Base-by-base conservation (phyloP, 2,329 filamentous ascomycete species). In the Colletotrichum shisoi region DNA sequence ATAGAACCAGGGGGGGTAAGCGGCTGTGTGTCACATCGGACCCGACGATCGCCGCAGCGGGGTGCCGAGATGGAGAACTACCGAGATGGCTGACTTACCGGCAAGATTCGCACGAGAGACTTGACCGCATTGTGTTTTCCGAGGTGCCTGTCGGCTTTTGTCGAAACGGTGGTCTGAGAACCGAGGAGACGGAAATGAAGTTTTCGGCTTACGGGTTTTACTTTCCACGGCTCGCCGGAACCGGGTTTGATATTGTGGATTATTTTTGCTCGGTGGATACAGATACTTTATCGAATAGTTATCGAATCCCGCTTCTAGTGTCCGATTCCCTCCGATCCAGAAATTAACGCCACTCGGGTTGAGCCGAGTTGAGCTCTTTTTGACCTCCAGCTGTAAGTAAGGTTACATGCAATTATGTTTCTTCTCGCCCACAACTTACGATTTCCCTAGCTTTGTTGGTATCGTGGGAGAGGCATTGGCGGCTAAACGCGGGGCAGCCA, bases 51-150 rank as follows among this genome's bases (percentile, higher is more conserved):
- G 42, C 42, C 6, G 4, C 24, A 6, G 39, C 19, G 2, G 17
- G 17, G 24, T 24, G 24, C 57, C 42, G 48, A 39, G 37, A n/a
- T 17, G 11, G 13, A 57, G 24, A 27, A 27, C 24, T 27, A 27
- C 24, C 1, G 24, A 27, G 24, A 27, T 27, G 24, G 45, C 17
- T 8, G 31, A 70, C 73, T 69, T 68, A 76, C 76, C 76, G 71
- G 59, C 76, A 78, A 40, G 70, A 69, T 40, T 77, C 76, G 68
- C 76, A 78, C 2, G 76, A 78, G 21, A 78, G 44, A 64, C 76
- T 78, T 24, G 76, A 76, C 0, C 76, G 69, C 76, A 78, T 78
- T 31, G 15, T 27, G 24, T 27, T 27, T 24, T 27, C 24, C 24
- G 24, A 27, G 5, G 24, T 27, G 24, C 15, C 62, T 19, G 19